Percentiles rank a stretch among this genome's conserved stretches.
Conservation (phyloP, 441 rosid genomes). For the Omphalea diandra region DNA sequence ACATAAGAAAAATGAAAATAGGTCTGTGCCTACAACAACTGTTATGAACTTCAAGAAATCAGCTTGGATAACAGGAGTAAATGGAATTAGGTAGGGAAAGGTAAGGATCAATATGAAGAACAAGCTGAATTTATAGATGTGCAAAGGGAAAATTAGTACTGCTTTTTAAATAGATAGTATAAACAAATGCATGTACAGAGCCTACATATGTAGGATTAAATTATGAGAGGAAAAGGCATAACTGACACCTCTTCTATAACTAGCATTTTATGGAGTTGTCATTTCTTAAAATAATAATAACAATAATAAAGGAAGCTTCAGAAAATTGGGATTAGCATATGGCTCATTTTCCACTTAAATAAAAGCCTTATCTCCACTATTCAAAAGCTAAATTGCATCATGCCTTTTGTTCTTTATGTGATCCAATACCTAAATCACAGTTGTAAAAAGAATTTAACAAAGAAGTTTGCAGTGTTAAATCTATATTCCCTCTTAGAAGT, state of each 20-base stretch:
- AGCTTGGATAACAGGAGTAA: constrained; percentile 14
- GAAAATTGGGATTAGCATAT: not conserved
- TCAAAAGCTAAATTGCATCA: too few relatives aligned
- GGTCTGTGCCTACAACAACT: constrained; percentile 14
- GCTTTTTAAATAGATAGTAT: too few relatives aligned
- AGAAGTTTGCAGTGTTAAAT: not conserved
- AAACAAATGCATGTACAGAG: not conserved
- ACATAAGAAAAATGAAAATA: constrained; percentile 13
- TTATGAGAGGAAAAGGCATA: not conserved
- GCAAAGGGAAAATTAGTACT: not conserved
- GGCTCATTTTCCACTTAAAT: not conserved
- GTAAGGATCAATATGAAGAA: constrained; percentile 2
- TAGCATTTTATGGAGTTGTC: constrained; percentile 13
- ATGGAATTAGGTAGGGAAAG: constrained; percentile 13
- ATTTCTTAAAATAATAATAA: not conserved
- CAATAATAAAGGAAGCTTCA: not conserved
- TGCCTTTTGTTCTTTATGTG: not conserved
- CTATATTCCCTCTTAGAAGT: not conserved
- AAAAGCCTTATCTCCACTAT: not conserved
- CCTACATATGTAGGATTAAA: not conserved
- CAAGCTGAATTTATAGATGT: constrained; percentile 29
- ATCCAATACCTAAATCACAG: too few relatives aligned
- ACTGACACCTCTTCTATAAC: constrained; percentile 4
- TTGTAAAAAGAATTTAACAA: too few relatives aligned
- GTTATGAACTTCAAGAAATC: constrained; percentile 7